These are phyloP conservation scores for Lentinula detonsa DNA, from an alignment of 768 basidiomycete species.

Conservation along the genomic window DNA sequence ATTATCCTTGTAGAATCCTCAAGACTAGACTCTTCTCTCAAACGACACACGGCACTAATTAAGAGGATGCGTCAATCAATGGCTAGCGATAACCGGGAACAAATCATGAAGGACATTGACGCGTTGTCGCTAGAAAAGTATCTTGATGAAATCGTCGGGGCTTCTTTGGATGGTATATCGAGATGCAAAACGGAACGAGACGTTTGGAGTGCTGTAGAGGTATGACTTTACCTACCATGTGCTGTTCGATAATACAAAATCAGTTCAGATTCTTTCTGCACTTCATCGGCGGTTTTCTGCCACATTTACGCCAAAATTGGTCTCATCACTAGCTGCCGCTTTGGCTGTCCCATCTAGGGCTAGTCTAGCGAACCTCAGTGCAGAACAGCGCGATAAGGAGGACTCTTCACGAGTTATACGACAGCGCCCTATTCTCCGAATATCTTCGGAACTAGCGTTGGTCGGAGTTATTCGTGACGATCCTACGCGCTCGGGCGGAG, in stretches of 20 bases:
- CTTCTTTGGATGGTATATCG: constrained; percentile 76
- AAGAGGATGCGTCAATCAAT: constrained; percentile 89
- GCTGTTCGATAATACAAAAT: neutral
- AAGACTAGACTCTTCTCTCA: constrained; percentile 90
- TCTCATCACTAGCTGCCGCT: constrained; percentile 51
- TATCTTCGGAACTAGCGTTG: constrained; percentile 86
- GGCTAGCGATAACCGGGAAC: constrained; percentile 74
- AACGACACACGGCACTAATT: constrained; percentile 92
- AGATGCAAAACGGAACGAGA: constrained; percentile 93
- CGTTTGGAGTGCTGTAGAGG: constrained; percentile 89
- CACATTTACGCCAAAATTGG: constrained; percentile 68
- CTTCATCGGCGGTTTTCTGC: constrained; percentile 84
- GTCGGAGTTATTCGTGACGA: constrained; percentile 78
- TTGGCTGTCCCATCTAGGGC: constrained; percentile 56
- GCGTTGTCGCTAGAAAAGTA: constrained; percentile 91
- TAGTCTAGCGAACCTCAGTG: constrained; percentile 46
- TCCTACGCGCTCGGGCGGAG: constrained; percentile 66
- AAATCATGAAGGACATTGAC: constrained; percentile 89
- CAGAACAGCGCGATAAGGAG: constrained; percentile 90
- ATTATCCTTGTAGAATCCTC: constrained; percentile 44
- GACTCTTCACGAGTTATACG: constrained; percentile 71
- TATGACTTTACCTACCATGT: constrained; percentile 25
- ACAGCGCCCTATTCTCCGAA: constrained; percentile 80
- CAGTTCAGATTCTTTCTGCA: constrained; percentile 71
- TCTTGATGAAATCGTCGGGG: constrained; percentile 88